Evolutionary conservation across 1,284 basidiomycete genomes (phyloP).

Genomic region (Vanrija sp.): DNA sequence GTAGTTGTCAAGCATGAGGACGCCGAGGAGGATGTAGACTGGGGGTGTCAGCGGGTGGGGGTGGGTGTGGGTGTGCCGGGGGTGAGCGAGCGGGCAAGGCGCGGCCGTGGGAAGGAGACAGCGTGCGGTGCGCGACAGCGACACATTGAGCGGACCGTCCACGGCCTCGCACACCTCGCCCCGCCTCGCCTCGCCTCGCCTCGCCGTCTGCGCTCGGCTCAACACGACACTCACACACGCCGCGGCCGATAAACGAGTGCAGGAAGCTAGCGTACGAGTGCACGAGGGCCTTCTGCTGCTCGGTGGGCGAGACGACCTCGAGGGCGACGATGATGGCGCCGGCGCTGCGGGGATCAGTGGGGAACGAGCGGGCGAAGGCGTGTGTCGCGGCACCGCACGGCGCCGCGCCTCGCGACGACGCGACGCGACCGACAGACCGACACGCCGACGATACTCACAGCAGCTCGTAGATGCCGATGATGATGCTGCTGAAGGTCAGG

Average conservation of each 20-base stretch:
- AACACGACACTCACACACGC: constrained; percentile 43
- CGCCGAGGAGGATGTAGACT: constrained; percentile 48
- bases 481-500: constrained; percentile 45
- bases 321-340: constrained; percentile 43
- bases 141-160: no score
- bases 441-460: no score
- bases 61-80: constrained; percentile 6
- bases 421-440: no score
- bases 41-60: no score
- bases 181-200: no score
- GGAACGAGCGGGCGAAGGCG: neutral
- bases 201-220: no score
- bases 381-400: no score
- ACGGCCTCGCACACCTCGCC: no score
- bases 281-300: constrained; percentile 43
- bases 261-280: constrained; percentile 49
- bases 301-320: constrained; percentile 41
- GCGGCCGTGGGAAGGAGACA: neutral
- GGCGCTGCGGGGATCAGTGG: constrained; percentile 20
- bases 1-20: constrained; percentile 49
- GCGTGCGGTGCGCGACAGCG: no score
- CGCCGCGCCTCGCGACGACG: no score
- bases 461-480: constrained; percentile 44
- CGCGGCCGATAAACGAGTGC: constrained; percentile 48
- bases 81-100: neutral